These are phyloP conservation scores for Nannochloropsis gaditana DNA, from an alignment of 108 stramenopile genomes.

Conservation along the genomic window DNA sequence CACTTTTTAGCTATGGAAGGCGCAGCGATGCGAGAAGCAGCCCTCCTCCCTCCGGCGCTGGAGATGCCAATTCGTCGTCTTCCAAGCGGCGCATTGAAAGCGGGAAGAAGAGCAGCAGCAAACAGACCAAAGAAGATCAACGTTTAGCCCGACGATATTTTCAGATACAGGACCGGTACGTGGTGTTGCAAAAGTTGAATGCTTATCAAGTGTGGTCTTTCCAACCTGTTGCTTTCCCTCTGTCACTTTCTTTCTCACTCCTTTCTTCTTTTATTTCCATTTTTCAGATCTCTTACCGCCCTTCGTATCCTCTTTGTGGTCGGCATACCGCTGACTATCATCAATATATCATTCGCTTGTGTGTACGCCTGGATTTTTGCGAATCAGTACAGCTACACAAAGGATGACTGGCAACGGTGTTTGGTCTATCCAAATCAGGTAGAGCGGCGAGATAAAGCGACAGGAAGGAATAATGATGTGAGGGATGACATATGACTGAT, in stretches of 20 bases:
- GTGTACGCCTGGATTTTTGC: neutral
- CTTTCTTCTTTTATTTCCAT: neutral
- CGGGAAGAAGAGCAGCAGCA: neutral
- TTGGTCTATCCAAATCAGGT: neutral
- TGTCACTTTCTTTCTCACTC: neutral
- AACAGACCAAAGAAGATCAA: neutral
- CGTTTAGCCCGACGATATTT: neutral
- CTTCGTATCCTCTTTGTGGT: conserved; percentile 12
- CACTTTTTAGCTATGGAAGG: neutral
- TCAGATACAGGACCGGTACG: conserved; percentile 17
- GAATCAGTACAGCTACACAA: neutral
- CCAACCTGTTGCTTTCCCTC: neutral
- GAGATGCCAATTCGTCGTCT: conserved; percentile 1
- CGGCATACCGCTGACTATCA: neutral
- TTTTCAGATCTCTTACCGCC: neutral
- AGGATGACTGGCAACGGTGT: conserved; percentile 19
- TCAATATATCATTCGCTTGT: neutral
- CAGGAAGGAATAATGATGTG: neutral
- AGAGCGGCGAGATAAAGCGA: neutral
- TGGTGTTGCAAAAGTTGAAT: neutral
- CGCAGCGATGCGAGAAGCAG: neutral
- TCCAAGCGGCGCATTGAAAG: neutral
- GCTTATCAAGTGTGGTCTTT: neutral
- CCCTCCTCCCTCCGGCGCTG: neutral
- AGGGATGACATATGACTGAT: neutral